These are phyloP conservation scores for Hypoxylon lenormandii DNA, from an alignment of 495 filamentous ascomycete genomes.

Conservation along the genomic window DNA sequence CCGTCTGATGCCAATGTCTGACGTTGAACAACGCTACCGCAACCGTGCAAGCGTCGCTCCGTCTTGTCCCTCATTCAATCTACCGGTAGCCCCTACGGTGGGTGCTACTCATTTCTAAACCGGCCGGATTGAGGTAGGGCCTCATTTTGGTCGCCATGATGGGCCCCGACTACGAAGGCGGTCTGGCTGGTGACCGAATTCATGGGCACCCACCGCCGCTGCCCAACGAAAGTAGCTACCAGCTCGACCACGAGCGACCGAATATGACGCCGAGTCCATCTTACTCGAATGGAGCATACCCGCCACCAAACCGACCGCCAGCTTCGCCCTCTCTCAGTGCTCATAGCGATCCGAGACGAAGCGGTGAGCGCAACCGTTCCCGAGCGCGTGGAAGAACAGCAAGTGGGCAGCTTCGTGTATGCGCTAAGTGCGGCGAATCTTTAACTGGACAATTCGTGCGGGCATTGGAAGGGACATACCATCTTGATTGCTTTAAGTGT, in stretches of 20 bases:
- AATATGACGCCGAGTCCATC: constrained; percentile 54
- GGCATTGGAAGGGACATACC: constrained; percentile 89
- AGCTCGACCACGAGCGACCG: constrained; percentile 54
- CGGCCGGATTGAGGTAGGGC: constrained; percentile 32
- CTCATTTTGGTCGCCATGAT: constrained; percentile 51
- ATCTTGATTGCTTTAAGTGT: constrained; percentile 98
- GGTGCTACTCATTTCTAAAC: constrained; percentile 23
- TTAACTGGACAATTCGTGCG: constrained; percentile 96
- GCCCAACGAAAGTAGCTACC: constrained; percentile 46
- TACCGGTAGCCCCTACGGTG: constrained; percentile 12
- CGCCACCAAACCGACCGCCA: constrained; percentile 50
- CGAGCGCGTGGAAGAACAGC: constrained; percentile 60
- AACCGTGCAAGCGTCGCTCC: constrained; percentile 34
- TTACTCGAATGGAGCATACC: constrained; percentile 54
- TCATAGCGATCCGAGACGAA: constrained; percentile 53
- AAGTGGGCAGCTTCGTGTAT: constrained; percentile 71
- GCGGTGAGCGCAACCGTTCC: constrained; percentile 63
- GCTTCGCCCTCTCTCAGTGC: constrained; percentile 59
- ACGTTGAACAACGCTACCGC: constrained; percentile 48
- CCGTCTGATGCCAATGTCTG: constrained; percentile 49
- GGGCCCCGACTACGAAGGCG: constrained; percentile 53
- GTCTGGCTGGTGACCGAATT: constrained; percentile 50
- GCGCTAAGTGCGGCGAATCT: constrained; percentile 86
- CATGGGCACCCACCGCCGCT: constrained; percentile 49
- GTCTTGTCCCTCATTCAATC: constrained; percentile 40